Evolutionary conservation across 495 filamentous ascomycete species (phyloP).

Genomic region (Arthonia radiata): DNA sequence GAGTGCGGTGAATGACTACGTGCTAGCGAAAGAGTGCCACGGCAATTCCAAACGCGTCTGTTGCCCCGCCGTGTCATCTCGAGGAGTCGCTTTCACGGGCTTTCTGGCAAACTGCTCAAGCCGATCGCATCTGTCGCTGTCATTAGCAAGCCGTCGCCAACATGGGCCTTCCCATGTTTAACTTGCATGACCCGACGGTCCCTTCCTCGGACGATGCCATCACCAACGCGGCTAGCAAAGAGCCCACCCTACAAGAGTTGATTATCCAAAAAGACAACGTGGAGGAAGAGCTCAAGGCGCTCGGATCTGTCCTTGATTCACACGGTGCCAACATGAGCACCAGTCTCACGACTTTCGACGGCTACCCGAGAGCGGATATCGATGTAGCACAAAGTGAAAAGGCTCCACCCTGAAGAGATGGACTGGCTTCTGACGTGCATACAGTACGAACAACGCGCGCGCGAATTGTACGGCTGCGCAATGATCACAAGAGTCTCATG

Average conservation of each 20-base stretch:
- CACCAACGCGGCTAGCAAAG: slow-evolving; percentile 10
- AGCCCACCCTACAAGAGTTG: slow-evolving; percentile 22
- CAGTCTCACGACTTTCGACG: slow-evolving; percentile 65
- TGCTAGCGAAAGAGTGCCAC: too few species aligned
- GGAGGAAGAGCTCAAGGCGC: slow-evolving; percentile 62
- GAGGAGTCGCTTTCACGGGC: too few species aligned
- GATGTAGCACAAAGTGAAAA: slow-evolving; percentile 73
- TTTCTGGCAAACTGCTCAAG: too few species aligned
- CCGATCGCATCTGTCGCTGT: too few species aligned
- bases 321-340: slow-evolving; percentile 90
- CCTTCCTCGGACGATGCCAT: slow-evolving; percentile 7
- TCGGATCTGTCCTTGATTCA: slow-evolving; percentile 74
- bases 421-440: slow-evolving; percentile 1
- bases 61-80: too few species aligned
- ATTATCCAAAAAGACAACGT: slow-evolving; percentile 54
- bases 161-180: slow-evolving; percentile 4
- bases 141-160: too few species aligned
- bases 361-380: slow-evolving; percentile 78
- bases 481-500: slow-evolving; percentile 88
- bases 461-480: slow-evolving; percentile 68
- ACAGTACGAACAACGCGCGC: slow-evolving; percentile 73
- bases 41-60: too few species aligned
- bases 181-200: slow-evolving; percentile 16
- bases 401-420: not conserved
- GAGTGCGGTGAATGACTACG: too few species aligned